Conservation (phyloP, 352 stramenopile genomes). For the Globisporangium irregulare region DNA sequence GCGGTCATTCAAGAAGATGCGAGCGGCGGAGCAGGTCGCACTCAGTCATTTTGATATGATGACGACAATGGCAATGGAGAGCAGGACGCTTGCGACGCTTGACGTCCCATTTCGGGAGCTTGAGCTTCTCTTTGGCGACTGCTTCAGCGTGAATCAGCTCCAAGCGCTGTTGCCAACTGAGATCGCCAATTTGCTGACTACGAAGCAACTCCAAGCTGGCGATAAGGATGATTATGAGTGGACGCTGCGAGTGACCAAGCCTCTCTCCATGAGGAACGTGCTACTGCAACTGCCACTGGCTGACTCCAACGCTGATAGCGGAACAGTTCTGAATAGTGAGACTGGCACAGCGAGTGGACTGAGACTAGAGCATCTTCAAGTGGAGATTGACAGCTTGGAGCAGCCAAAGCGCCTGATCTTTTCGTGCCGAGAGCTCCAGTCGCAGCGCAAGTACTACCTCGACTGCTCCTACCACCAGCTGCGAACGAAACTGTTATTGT, state of each 20-base stretch:
- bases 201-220: not conserved
- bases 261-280: constrained; percentile 10
- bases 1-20: constrained; percentile 30
- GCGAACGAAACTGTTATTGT: constrained; percentile 16
- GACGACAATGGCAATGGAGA: not conserved
- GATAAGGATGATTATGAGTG: not conserved
- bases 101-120: constrained; percentile 8
- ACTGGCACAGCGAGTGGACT: constrained; percentile 2
- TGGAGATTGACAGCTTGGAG: constrained; percentile 41
- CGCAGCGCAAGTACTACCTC: constrained; percentile 38
- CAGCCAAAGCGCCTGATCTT: constrained; percentile 46
- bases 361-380: constrained; percentile 30
- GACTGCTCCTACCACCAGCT: constrained; percentile 46
- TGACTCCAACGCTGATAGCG: not conserved
- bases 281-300: not conserved
- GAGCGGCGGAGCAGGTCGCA: constrained; percentile 10
- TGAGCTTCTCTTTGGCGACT: constrained; percentile 14
- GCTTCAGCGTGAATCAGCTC: not conserved
- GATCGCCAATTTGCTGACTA: not conserved
- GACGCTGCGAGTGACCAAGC: constrained; percentile 8
- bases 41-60: not conserved
- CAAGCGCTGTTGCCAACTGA: not conserved
- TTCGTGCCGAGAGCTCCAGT: constrained; percentile 47
- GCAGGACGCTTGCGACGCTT: constrained; percentile 1
- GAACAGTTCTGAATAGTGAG: not conserved